Evolutionary conservation across 73 alveolate genomes (phyloP).

Genomic region (Paramecium tetraurelia): DNA sequence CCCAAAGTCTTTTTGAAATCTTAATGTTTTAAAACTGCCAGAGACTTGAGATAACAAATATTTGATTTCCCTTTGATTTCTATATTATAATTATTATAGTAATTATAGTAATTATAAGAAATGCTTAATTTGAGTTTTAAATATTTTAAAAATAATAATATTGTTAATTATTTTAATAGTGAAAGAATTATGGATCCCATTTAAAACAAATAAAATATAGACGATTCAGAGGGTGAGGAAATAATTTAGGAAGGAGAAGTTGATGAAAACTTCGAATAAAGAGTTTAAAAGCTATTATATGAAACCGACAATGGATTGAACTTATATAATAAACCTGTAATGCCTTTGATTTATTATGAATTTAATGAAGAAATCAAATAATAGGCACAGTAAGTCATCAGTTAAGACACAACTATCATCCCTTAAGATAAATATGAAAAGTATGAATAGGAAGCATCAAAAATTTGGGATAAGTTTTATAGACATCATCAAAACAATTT

Average conservation of each 20-base stretch:
- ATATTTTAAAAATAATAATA: not conserved
- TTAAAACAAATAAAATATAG: not conserved
- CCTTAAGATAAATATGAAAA: slow-evolving; percentile 35
- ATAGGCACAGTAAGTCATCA: not conserved
- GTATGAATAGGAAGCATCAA: slow-evolving; percentile 2
- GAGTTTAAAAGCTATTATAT: slow-evolving; percentile 26
- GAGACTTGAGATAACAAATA: too few species aligned
- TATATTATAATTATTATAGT: not conserved
- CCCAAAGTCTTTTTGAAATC: too few species aligned
- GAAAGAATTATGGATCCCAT: not conserved
- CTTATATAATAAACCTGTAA: not conserved
- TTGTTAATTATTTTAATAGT: not conserved
- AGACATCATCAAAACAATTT: slow-evolving; percentile 42
- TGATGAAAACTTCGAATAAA: slow-evolving; percentile 1
- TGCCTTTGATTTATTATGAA: not conserved
- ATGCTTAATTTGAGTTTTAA: too few species aligned
- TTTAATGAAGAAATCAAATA: slow-evolving; percentile 51
- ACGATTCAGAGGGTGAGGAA: not conserved
- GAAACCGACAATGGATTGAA: slow-evolving; percentile 4
- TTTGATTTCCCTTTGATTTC: not conserved
- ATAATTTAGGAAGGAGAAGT: not conserved
- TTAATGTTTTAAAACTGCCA: too few species aligned
- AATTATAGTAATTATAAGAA: not conserved
- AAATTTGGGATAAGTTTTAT: slow-evolving; percentile 55
- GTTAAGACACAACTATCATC: not conserved